Conservation (phyloP, 768 basidiomycete species). For the Leccinum obscurum region DNA sequence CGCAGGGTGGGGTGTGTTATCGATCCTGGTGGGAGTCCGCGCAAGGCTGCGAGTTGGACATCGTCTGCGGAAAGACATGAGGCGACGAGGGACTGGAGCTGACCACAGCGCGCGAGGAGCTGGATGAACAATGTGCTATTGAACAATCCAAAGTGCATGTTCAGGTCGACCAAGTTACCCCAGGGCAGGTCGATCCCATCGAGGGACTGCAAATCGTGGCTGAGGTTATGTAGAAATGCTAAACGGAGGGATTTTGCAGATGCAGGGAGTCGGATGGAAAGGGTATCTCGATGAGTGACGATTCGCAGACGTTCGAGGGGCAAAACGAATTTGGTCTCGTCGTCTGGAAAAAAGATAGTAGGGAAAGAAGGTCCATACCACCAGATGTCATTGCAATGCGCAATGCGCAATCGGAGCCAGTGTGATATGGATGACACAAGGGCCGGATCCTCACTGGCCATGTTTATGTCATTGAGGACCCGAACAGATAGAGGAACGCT, state of each 20-base stretch:
- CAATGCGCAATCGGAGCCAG: constrained; percentile 28
- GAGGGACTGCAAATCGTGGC: constrained; percentile 25
- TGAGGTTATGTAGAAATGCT: constrained; percentile 22
- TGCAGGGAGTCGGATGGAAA: constrained; percentile 18
- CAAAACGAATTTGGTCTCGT: background rate
- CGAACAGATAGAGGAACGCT: constrained; percentile 26
- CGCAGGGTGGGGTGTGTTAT: constrained; percentile 20
- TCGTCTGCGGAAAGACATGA: constrained; percentile 30
- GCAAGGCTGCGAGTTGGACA: constrained; percentile 11
- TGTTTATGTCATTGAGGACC: constrained; percentile 27
- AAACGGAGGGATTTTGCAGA: constrained; percentile 19
- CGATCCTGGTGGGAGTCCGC: constrained; percentile 8
- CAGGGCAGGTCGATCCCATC: constrained; percentile 28
- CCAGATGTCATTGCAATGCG: constrained; percentile 31
- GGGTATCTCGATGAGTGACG: constrained; percentile 16
- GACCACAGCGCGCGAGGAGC: constrained; percentile 22
- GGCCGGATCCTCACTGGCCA: constrained; percentile 5
- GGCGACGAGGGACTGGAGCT: constrained; percentile 20
- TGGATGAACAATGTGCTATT: constrained; percentile 23
- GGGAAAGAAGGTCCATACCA: constrained; percentile 32
- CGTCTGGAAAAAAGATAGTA: constrained; percentile 15
- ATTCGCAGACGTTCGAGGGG: constrained; percentile 25
- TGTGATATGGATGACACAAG: constrained; percentile 6
- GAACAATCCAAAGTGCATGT: constrained; percentile 30
- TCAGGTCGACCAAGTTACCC: constrained; percentile 26